phyloP scores from a whole-genome alignment of 2,329 filamentous ascomycete species.

The Ascochyta koolunga region DNA sequence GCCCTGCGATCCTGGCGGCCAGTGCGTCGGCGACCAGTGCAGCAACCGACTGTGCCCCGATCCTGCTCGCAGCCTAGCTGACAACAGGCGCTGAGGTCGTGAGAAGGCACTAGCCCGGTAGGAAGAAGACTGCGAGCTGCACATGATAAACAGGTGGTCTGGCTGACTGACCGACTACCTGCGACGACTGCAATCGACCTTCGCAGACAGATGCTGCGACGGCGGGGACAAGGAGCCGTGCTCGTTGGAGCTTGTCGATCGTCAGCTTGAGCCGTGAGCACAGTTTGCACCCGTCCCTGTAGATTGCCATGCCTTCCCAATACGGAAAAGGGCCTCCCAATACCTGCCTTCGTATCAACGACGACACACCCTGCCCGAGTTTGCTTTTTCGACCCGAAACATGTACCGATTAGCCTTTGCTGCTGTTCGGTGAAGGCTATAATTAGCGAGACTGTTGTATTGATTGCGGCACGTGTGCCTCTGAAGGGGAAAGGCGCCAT shows the following conservation, averaged over 20 bases:
- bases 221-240: slow-evolving; percentile 19
- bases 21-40: slow-evolving; percentile 39
- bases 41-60: slow-evolving; percentile 30
- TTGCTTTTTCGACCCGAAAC: slow-evolving; percentile 35
- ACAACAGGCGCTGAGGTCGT: slow-evolving; percentile 30
- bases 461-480: slow-evolving; percentile 44
- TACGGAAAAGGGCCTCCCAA: slow-evolving; percentile 13
- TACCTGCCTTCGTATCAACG: no score
- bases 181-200: neutral
- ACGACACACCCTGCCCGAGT: slow-evolving; percentile 17
- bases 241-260: slow-evolving; percentile 20
- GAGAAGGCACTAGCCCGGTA: slow-evolving; percentile 36
- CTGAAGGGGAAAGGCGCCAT: slow-evolving; percentile 35
- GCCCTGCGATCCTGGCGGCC: slow-evolving; percentile 24
- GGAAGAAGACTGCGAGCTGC: slow-evolving; percentile 34
- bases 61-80: slow-evolving; percentile 28
- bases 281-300: slow-evolving; percentile 25
- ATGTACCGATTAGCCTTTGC: slow-evolving; percentile 22
- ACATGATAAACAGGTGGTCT: slow-evolving; percentile 32
- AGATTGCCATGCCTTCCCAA: slow-evolving; percentile 21
- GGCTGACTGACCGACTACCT: neutral
- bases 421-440: slow-evolving; percentile 32
- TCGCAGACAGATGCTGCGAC: slow-evolving; percentile 32
- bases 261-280: slow-evolving; percentile 1
- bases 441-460: slow-evolving; percentile 40